Percentiles rank a stretch among this genome's conserved stretches.
These are phyloP conservation scores for Strigomonas culicis DNA, from an alignment of 208 protist genomes.

Conservation along the genomic window DNA sequence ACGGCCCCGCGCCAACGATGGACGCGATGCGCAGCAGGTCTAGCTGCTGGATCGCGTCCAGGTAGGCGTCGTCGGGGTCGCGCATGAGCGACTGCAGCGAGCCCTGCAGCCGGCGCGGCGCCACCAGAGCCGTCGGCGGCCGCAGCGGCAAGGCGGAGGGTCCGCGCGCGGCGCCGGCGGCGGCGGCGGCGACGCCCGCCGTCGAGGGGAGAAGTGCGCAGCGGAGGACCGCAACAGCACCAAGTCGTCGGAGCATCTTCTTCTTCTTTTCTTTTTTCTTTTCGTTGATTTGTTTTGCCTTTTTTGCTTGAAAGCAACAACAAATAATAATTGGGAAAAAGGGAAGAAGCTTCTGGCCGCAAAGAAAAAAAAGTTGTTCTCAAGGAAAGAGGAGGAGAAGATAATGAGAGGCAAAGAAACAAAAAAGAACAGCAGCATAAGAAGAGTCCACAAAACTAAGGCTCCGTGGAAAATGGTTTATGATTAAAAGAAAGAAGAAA, in stretches of 20 bases:
- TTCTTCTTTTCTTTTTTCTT: background rate
- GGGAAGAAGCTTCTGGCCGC: slow-evolving; percentile 1
- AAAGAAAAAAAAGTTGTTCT: background rate
- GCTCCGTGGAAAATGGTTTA: too few species aligned
- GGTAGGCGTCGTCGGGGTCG: slow-evolving; percentile 48
- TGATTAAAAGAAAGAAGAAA: background rate
- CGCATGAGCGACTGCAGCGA: slow-evolving; percentile 44
- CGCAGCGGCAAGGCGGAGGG: background rate
- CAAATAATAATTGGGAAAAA: background rate
- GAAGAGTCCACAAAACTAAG: too few species aligned
- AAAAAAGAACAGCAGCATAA: too few species aligned
- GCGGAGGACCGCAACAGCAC: background rate
- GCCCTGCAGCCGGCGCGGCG: slow-evolving; percentile 26
- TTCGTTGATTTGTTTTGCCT: background rate
- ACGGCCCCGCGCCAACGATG: slow-evolving; percentile 23
- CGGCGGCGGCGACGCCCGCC: background rate
- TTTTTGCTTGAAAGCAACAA: background rate
- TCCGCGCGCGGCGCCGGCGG: background rate
- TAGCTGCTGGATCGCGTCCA: slow-evolving; percentile 38
- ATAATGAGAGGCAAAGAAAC: too few species aligned
- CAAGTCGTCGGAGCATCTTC: background rate
- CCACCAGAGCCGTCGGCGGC: background rate
- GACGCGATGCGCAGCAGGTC: slow-evolving; percentile 45
- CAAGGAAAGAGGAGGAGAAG: too few species aligned
- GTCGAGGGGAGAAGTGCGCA: background rate